Evolutionary conservation across 2,329 filamentous ascomycete species (phyloP), one percentile per base, ranked within the genome.

Genomic region (Helminthosporium solani): DNA sequence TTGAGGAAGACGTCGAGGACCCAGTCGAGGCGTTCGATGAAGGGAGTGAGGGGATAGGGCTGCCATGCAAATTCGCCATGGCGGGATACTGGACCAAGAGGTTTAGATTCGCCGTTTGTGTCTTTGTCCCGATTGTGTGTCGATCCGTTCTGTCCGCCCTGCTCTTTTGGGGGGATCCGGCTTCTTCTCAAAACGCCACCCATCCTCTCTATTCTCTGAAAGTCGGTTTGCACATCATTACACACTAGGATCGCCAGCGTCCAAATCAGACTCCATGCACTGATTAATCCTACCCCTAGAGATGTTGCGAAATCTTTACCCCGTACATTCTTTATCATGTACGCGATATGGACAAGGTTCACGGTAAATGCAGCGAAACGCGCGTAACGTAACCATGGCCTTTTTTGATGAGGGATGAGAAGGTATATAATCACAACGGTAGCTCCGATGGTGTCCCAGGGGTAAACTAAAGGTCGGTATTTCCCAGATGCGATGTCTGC

Each of bases 11-110:
- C 63, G 46, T 83, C 81, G 9, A 75, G 53, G 3, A 78, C 72
- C 81, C 82, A 85, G 46, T 82, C 76, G 15, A 84, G 54, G 14
- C 81, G 77, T 51, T 82, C 77, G 18, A 67, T 57, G 31, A 82
- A 73, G 2, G 73, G 64, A 3, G 54, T 49, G 3, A 56, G 31
- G 0, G 81, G 79, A 53, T 79, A 82, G 2, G 73, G 54, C 51
- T 83, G 78, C 81, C 80, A 84, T 51, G 67, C 65, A 23, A 78
- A 74, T 19, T 60, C 61, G 33, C 65, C 68, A 27, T 59, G 64
- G 12, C 66, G 61, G 39, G 66, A 46, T 27, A 49, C 50, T 4
- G 65, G 65, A 3, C 67, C 61, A 31, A 14, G 28, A 12, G 28
- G 8, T 12, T 31, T 31, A 11, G 57, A 51, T 33, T 47, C 44